phyloP scores from a whole-genome alignment of 208 protist species.

The Leishmania tropica region DNA sequence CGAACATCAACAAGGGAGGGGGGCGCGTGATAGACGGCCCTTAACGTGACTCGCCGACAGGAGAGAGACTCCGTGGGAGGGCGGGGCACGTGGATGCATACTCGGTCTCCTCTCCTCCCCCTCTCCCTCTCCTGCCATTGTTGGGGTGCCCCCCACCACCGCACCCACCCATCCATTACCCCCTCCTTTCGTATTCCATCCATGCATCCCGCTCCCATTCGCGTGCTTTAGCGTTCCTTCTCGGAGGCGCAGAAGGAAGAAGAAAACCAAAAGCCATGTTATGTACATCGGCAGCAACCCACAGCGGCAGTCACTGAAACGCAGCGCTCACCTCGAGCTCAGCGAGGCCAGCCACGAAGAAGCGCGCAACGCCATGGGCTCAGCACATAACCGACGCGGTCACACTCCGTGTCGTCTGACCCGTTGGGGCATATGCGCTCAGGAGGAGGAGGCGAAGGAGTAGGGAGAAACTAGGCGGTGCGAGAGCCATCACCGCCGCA shows the following conservation, averaged over 20 bases:
- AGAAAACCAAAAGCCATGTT: neutral
- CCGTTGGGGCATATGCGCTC: neutral
- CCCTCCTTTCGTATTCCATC: neutral
- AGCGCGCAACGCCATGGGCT: neutral
- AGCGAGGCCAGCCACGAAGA: neutral
- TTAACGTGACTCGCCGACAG: neutral
- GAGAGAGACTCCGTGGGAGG: neutral
- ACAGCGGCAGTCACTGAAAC: neutral
- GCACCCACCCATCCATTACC: neutral
- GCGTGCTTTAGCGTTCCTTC: neutral
- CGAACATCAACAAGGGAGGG: neutral
- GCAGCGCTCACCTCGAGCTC: neutral
- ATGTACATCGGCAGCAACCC: neutral
- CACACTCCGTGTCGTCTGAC: neutral
- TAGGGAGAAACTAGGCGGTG: neutral
- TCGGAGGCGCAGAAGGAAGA: neutral
- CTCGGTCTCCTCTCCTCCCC: neutral
- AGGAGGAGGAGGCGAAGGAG: neutral
- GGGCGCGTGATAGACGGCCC: neutral
- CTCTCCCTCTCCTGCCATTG: neutral
- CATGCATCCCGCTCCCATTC: neutral
- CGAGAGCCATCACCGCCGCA: no score
- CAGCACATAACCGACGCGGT: neutral
- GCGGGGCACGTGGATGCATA: neutral
- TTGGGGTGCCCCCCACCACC: neutral